Percentiles rank a stretch among this genome's conserved stretches.
phyloP scores from a whole-genome alignment of 2,329 filamentous ascomycete species.

The Elsinoe necatrix region DNA sequence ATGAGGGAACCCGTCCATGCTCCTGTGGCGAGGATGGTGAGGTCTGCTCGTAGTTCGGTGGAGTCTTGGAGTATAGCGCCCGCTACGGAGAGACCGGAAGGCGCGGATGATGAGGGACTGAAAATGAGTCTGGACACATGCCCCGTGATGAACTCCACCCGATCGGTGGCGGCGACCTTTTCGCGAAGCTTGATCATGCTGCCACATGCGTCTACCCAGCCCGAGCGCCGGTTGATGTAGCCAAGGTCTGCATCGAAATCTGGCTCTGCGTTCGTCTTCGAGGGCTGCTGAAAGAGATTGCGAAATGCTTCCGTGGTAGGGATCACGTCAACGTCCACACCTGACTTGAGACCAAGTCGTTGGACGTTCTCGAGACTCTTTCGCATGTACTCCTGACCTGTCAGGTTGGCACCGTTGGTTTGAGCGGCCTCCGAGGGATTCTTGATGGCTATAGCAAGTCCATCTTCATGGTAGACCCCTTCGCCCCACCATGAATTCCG shows the following conservation, averaged over 20 bases:
- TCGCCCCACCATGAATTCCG: conserved; percentile 53
- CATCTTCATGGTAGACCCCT: conserved; percentile 62
- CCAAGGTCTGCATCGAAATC: conserved; percentile 48
- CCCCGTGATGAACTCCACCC: conserved; percentile 42
- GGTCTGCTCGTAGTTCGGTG: conserved; percentile 51
- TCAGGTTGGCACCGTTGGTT: conserved; percentile 29
- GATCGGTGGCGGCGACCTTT: conserved; percentile 45
- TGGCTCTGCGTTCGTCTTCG: not conserved
- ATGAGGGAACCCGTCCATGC: conserved; percentile 77
- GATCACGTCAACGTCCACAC: conserved; percentile 32
- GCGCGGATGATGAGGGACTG: conserved; percentile 20
- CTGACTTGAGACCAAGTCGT: conserved; percentile 37
- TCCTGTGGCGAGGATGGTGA: conserved; percentile 74
- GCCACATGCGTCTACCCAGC: conserved; percentile 72
- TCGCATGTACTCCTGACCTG: conserved; percentile 47
- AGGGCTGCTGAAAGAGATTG: conserved; percentile 24
- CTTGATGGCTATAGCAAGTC: conserved; percentile 55
- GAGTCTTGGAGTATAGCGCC: conserved; percentile 52
- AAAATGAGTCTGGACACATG: conserved; percentile 42
- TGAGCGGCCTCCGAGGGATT: conserved; percentile 32
- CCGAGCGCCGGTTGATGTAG: conserved; percentile 65
- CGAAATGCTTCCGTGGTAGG: conserved; percentile 33
- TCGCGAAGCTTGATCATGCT: conserved; percentile 57
- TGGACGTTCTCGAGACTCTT: conserved; percentile 55
- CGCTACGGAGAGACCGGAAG: conserved; percentile 32